Conservation (phyloP, 2,329 filamentous ascomycete genomes). For the Penicillium psychrosexuale region DNA sequence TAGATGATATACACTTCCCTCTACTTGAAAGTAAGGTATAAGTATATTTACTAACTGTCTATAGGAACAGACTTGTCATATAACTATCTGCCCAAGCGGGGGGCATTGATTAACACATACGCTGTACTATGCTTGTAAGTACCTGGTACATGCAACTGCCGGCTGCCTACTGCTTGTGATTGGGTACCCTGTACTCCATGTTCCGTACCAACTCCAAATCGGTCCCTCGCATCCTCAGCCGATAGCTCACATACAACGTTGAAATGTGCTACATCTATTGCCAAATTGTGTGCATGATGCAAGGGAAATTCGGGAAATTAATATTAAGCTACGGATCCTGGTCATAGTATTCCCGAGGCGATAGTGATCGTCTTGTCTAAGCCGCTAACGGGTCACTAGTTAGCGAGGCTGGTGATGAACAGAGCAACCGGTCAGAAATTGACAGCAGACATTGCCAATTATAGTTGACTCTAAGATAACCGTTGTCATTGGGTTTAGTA, state of each 20-base stretch:
- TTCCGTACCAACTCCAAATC: background rate
- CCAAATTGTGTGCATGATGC: constrained; percentile 8
- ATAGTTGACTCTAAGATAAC: background rate
- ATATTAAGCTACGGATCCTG: background rate
- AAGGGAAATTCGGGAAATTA: constrained; percentile 12
- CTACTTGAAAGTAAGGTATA: background rate
- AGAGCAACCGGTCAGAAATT: constrained; percentile 6
- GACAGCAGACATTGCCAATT: background rate
- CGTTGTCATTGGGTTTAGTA: background rate
- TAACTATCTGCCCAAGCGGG: constrained; percentile 5
- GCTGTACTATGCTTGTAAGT: background rate
- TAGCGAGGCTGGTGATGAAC: constrained; percentile 9
- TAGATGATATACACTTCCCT: background rate
- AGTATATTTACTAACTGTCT: background rate
- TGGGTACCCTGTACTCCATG: background rate
- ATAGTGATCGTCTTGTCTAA: constrained; percentile 19
- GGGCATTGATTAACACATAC: background rate
- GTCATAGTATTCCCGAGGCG: constrained; percentile 2
- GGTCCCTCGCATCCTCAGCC: constrained; percentile 9
- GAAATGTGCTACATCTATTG: background rate
- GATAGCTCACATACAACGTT: constrained; percentile 12
- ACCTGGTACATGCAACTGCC: constrained; percentile 1
- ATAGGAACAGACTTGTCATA: background rate
- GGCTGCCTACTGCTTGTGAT: background rate
- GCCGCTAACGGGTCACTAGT: constrained; percentile 14